Evolutionary conservation across 371 early-diverging fungal species (phyloP).

Genomic region (Rhizomucor pusillus): DNA sequence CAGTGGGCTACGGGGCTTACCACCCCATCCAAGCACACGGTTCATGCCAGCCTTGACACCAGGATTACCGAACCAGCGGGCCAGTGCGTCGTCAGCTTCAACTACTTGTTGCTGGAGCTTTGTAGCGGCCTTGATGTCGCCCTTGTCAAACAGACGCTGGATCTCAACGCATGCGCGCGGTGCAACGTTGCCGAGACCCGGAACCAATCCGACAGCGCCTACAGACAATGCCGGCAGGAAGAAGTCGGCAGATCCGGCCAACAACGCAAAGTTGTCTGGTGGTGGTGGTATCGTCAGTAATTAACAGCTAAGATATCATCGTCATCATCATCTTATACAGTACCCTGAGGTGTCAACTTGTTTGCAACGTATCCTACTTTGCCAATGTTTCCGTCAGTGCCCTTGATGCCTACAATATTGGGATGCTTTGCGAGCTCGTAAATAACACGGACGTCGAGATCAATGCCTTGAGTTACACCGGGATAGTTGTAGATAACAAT

Average conservation of each 20-base stretch:
- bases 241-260: slow-evolving; percentile 49
- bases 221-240: slow-evolving; percentile 38
- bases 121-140: slow-evolving; percentile 29
- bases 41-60: slow-evolving; percentile 41
- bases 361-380: slow-evolving; percentile 32
- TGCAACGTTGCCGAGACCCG: slow-evolving; percentile 41
- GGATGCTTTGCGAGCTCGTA: slow-evolving; percentile 33
- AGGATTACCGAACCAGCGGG: slow-evolving; percentile 44
- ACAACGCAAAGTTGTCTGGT: slow-evolving; percentile 25
- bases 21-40: slow-evolving; percentile 31
- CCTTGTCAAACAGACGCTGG: slow-evolving; percentile 29
- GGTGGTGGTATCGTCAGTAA: too few relatives aligned
- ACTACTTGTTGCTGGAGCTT: slow-evolving; percentile 36
- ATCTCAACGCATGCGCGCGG: slow-evolving; percentile 37
- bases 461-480: slow-evolving; percentile 48
- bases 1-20: slow-evolving; percentile 37
- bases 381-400: slow-evolving; percentile 50
- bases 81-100: slow-evolving; percentile 41
- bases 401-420: slow-evolving; percentile 47
- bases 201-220: slow-evolving; percentile 42
- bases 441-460: slow-evolving; percentile 26
- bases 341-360: slow-evolving; percentile 9
- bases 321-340: slow-evolving; percentile 3
- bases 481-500: slow-evolving; percentile 50
- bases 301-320: too few relatives aligned